Evolutionary conservation across 129 eudicot species (phyloP), one percentile per base, ranked within the genome.

Genomic region (Flaveria trinervia): DNA sequence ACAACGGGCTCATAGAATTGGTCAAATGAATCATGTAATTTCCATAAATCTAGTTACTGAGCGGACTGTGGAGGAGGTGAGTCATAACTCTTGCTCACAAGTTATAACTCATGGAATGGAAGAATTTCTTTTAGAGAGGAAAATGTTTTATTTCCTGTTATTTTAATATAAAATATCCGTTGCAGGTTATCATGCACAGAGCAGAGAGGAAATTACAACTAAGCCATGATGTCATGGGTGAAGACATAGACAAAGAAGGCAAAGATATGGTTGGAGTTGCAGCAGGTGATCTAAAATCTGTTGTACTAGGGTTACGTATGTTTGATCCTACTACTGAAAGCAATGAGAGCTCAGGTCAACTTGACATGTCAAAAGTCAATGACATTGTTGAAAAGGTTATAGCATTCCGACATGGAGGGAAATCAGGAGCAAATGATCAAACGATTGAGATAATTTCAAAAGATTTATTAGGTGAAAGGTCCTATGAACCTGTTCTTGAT

Each of bases 1-100:
- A 81, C 99, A 95, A 79, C 94, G 99, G 51, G 97, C 99, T 8
- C 99, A 95, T 64, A 80, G 99, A 46, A 95, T 95, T 78, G 99
- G 99, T 60, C 99, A 95, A 75, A 82, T 77, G 86, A 95, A 89
- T 77, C 97, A 95, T 75, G 99, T 95, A 22, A 78, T 95, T 64
- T 91, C 87, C 12, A 81, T 95, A 62, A 95, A 88, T 81, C 79
- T 95, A 80, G 99, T 95, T 52, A 84, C 97, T 16, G 89, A 82
- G n/a, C 85, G 75, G 18, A 79, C 97, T 12, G 84, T 95, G 41
- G 99, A 95, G 85, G 97, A 95, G 99, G 99, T 89, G 67, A 84
- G 84, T 22, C 20, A 16, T 7, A 71, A 33, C 56, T 79, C 55
- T 3, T 77, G 17, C 49, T 59, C 13, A 11, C 7, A 33, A 33